Base-by-base conservation (phyloP, 306 rosid genomes). In the Potentilla sterilis region DNA sequence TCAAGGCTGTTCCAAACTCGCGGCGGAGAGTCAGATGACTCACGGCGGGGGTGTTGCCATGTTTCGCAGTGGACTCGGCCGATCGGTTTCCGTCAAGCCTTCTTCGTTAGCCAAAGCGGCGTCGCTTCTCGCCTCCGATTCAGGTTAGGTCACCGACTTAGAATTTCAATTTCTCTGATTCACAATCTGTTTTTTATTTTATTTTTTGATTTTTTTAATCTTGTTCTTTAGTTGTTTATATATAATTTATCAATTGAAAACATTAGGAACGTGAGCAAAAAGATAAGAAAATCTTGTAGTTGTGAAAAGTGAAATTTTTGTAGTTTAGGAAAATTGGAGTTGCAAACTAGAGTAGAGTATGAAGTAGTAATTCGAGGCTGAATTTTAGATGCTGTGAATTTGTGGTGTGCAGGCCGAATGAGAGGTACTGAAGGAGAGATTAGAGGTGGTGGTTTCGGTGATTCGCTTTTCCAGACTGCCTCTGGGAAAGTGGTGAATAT, bases 381-480 rank as follows among this genome's bases (percentile, higher is more conserved):
- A 34, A n/a, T 44, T 69, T 52, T 14, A 16, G 52, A 37, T 35
- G 19, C 32, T 73, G 58, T 34, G 40, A 37, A 37, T 79, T 21
- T 54, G 47, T 79, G 57, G 47, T 69, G 49, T 84, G 82, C 83
- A 88, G 98, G 85, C 7, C 86, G 80, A 81, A 85, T 78, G 81
- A 66, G 74, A 40, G 81, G 70, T 16, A 69, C 47, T 12, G 66
- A 32, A 21, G 24, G 34, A 8, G 86, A 72, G 72, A 70, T 77
- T 70, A 70, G 59, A 78, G 75, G 69, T 77, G 74, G 65, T 78
- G 74, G 72, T 72, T 84, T 88, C 72, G 75, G 92, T 38, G 86
- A 88, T 85, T 89, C 95, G 43, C 85, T 90, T 78, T 94, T 91
- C 67, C 88, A 78, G 77, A 94, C 97, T 1, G 96, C 88, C 7